These are phyloP conservation scores for Anethum foeniculum DNA, from an alignment of 140 eudicot species.

Conservation along the genomic window DNA sequence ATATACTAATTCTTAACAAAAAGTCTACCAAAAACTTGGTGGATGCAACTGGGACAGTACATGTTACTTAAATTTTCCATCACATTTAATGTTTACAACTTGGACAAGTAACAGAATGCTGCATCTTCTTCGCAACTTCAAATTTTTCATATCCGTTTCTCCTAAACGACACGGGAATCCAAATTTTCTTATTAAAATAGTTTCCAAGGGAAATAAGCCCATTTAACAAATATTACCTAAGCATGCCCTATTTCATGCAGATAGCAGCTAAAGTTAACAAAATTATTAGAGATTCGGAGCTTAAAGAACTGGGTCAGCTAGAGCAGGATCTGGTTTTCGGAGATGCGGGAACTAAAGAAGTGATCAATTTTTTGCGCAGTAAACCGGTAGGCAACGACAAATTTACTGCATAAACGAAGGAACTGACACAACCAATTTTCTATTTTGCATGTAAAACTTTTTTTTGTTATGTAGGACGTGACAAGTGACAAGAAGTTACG, in stretches of 20 bases:
- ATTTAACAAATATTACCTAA: neutral
- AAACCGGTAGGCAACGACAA: constrained; percentile 42
- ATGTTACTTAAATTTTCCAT: neutral
- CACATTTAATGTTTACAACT: neutral
- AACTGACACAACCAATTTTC: neutral
- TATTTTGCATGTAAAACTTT: neutral
- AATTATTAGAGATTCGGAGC: constrained; percentile 66
- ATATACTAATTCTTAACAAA: neutral
- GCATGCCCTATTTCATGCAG: constrained; percentile 27
- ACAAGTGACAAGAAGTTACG: constrained; percentile 77
- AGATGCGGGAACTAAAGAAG: constrained; percentile 95
- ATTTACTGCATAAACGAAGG: neutral
- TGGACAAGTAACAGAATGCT: neutral
- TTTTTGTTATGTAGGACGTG: constrained; percentile 53
- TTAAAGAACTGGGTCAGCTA: constrained; percentile 85
- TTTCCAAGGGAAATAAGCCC: neutral
- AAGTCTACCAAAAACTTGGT: neutral
- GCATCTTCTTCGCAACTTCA: neutral
- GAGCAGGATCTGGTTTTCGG: constrained; percentile 99
- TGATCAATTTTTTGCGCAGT: constrained; percentile 65
- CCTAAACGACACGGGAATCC: no score
- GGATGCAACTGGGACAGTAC: neutral
- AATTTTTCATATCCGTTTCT: neutral
- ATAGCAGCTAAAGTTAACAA: constrained; percentile 87
- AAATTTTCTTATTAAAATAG: neutral